Conservation (phyloP, 1,284 basidiomycete genomes). For the Kwoniella shivajii region DNA sequence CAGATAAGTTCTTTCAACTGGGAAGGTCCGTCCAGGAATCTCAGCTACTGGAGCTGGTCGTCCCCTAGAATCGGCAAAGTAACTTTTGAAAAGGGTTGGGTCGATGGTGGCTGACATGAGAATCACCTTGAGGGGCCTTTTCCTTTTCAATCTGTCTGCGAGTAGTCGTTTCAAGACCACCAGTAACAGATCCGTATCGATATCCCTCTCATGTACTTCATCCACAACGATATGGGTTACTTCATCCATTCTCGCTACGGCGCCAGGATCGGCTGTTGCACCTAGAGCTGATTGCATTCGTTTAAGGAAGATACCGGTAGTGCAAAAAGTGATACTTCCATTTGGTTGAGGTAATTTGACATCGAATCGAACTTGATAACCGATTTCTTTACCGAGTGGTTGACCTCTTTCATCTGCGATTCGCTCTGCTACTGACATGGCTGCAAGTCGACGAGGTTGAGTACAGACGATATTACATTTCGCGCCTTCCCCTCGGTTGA, state of each 20-base stretch:
- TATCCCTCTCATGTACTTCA: conserved; percentile 94
- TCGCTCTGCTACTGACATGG: conserved; percentile 89
- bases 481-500: conserved; percentile 75
- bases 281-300: conserved; percentile 77
- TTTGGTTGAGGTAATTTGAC: conserved; percentile 75
- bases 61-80: conserved; percentile 70
- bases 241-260: conserved; percentile 64
- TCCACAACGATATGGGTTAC: conserved; percentile 92
- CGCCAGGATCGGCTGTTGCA: conserved; percentile 49
- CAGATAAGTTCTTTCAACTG: conserved; percentile 78
- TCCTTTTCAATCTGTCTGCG: conserved; percentile 71
- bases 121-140: conserved; percentile 80
- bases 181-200: conserved; percentile 89
- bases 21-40: conserved; percentile 89
- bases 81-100: conserved; percentile 81
- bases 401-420: conserved; percentile 90
- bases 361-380: conserved; percentile 94
- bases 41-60: conserved; percentile 74
- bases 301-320: conserved; percentile 88
- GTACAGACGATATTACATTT: conserved; percentile 91
- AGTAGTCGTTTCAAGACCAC: conserved; percentile 87
- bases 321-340: conserved; percentile 88
- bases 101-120: conserved; percentile 98
- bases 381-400: conserved; percentile 69
- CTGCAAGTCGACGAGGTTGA: conserved; percentile 88